These are phyloP conservation scores for Pythium grandisporangium DNA, from an alignment of 352 stramenopile genomes.

Conservation along the genomic window DNA sequence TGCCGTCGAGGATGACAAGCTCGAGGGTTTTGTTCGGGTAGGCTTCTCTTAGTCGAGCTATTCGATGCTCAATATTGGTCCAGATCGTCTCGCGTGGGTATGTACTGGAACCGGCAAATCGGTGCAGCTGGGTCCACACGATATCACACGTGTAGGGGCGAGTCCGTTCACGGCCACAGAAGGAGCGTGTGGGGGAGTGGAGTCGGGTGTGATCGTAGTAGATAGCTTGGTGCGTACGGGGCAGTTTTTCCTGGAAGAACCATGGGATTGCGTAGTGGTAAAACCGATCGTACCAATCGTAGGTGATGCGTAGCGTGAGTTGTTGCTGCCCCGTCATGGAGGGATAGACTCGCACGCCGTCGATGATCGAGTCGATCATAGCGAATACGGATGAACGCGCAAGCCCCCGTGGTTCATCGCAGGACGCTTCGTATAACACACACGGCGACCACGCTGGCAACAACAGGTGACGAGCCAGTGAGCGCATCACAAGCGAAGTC, in stretches of 20 bases:
- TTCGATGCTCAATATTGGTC: not conserved
- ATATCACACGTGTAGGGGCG: not conserved
- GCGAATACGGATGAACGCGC: not conserved
- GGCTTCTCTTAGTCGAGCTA: not conserved
- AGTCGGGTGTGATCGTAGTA: constrained; percentile 4
- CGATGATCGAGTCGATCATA: constrained; percentile 1
- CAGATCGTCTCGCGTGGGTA: not conserved
- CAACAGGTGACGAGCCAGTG: not conserved
- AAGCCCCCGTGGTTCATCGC: not conserved
- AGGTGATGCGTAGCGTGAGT: no score
- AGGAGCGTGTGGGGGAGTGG: no score
- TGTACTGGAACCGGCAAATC: not conserved
- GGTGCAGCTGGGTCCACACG: not conserved
- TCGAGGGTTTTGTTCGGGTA: constrained; percentile 6
- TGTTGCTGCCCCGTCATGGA: no score
- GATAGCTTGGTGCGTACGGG: constrained; percentile 7
- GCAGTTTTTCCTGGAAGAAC: constrained; percentile 8
- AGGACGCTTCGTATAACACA: not conserved
- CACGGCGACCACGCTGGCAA: not conserved
- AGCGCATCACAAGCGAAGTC: not conserved
- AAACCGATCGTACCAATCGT: no score
- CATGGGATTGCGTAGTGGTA: constrained; percentile 13
- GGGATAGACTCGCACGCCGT: no score
- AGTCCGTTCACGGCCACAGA: not conserved
- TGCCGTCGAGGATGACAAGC: not conserved